Evolutionary conservation across 441 rosid genomes (phyloP), one percentile per base, ranked within the genome.

Genomic region (Croton laevigatus): DNA sequence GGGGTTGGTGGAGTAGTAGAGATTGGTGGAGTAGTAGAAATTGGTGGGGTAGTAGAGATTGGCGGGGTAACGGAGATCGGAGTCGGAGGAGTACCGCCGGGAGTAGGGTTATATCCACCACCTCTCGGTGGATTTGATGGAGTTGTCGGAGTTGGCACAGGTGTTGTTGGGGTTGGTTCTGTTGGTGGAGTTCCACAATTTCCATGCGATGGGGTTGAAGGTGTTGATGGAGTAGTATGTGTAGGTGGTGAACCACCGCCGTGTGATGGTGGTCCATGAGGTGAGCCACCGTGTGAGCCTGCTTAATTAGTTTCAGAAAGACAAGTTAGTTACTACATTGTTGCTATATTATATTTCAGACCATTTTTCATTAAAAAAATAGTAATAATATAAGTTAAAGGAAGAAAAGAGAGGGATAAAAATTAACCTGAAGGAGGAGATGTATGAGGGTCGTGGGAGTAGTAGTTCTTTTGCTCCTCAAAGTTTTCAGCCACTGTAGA

Each of bases 111-210:
- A 45, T 53, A 40, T 36, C 77, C 75, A 38, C 75, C 77, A 11
- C 74, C 69, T 16, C 78, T 49, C 0, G 81, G 71, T 48, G 81
- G 78, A 52, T 59, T 22, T 44, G 77, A 55, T 11, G 80, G 77
- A n/a, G 70, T 68, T 19, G 73, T 20, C 40, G 81, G 81, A 19
- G 81, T 23, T 57, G 49, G 49, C 0, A 27, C 32, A 11, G 52
- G 52, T 48, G 4, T 48, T 48, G 52, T 12, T 48, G 52, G 52
- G 17, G 52, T 48, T 3, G 55, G 55, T 20, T 1, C 32, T 5
- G 14, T 54, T 22, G 59, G 59, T 22, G 59, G 59, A 20, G 59
- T 22, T 55, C 17, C 37, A 55, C 60, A 55, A 23, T 55, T 55
- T 55, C 37, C 60, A 55, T 11, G 36, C 0, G 76, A 36, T 46